Evolutionary conservation across 2,329 filamentous ascomycete genomes (phyloP).

Genomic region (Penicillium sp.): DNA sequence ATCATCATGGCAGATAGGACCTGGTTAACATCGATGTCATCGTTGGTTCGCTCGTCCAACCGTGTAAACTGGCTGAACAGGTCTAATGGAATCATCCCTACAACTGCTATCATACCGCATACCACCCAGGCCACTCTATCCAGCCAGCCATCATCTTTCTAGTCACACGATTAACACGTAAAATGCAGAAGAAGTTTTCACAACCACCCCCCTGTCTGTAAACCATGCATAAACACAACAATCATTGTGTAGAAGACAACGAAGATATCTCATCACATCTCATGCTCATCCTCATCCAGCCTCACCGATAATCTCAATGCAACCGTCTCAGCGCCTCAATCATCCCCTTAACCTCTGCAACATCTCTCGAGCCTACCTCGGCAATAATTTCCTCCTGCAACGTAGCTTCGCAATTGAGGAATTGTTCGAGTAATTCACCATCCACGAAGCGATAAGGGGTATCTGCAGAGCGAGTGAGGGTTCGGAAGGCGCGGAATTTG

Average conservation of each 20-base stretch:
- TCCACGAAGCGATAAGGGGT: constrained; percentile 88
- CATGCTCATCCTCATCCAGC: neutral
- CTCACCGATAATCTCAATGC: constrained; percentile 33
- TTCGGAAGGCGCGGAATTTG: constrained; percentile 80
- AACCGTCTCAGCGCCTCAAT: constrained; percentile 60
- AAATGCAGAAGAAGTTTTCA: neutral
- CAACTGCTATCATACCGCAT: neutral
- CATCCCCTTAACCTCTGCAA: constrained; percentile 64
- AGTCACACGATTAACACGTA: neutral
- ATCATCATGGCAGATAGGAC: neutral
- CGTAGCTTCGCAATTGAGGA: constrained; percentile 70
- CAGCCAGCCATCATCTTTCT: neutral
- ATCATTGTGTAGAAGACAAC: neutral
- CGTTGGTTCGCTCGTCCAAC: neutral
- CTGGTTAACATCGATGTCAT: neutral
- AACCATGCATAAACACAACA: neutral
- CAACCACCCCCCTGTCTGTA: neutral
- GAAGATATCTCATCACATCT: neutral
- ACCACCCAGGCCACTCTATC: neutral
- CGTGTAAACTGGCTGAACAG: neutral
- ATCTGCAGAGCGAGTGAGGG: constrained; percentile 68
- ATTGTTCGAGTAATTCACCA: constrained; percentile 85
- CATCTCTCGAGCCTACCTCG: constrained; percentile 56
- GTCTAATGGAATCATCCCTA: neutral
- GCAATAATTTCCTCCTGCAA: constrained; percentile 58